Conservation (phyloP, 352 stramenopile species). For the Globisporangium apiculatum region DNA sequence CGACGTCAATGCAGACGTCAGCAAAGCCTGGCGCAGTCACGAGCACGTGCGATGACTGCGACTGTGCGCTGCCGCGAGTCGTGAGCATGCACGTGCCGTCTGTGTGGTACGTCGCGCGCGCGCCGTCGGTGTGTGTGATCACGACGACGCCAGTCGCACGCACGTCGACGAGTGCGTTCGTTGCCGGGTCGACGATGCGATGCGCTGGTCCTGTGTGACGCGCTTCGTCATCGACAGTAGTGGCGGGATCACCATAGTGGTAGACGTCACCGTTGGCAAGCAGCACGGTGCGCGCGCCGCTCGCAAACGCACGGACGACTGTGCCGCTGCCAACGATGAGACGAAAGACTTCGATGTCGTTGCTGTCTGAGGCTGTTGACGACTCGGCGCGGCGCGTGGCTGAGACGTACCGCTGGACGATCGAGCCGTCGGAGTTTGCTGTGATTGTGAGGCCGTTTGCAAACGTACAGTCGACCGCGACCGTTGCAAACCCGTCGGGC, state of each 20-base stretch:
- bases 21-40: slow-evolving; percentile 46
- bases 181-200: slow-evolving; percentile 59
- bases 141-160: slow-evolving; percentile 42
- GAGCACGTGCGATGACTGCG: slow-evolving; percentile 31
- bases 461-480: slow-evolving; percentile 40
- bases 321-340: slow-evolving; percentile 52
- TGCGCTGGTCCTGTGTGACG: slow-evolving; percentile 1
- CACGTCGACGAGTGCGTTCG: slow-evolving; percentile 52
- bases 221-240: background rate
- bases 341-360: slow-evolving; percentile 24
- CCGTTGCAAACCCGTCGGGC: slow-evolving; percentile 36
- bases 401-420: slow-evolving; percentile 29
- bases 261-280: slow-evolving; percentile 44
- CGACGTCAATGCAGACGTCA: slow-evolving; percentile 63
- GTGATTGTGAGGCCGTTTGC: slow-evolving; percentile 44
- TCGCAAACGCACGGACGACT: slow-evolving; percentile 38
- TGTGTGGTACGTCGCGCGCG: slow-evolving; percentile 48
- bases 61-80: slow-evolving; percentile 18
- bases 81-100: slow-evolving; percentile 61
- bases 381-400: background rate
- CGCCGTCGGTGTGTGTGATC: slow-evolving; percentile 54
- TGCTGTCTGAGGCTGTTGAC: background rate
- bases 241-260: background rate
- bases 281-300: slow-evolving; percentile 30
- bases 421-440: slow-evolving; percentile 50